Conservation (phyloP, 805 yeast species). For the Candida berthetii region DNA sequence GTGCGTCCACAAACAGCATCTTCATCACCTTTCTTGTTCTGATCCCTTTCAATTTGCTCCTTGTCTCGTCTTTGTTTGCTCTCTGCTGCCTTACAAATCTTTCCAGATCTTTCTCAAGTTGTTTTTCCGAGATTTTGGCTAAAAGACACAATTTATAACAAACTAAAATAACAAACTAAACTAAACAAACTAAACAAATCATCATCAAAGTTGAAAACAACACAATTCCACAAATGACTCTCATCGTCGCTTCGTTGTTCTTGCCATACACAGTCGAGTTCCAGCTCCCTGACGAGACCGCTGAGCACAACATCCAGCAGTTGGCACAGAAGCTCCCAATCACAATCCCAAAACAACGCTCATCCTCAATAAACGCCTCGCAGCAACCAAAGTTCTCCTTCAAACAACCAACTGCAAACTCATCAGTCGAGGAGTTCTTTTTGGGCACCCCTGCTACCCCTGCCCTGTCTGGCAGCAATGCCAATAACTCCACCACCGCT, state of each 20-base stretch:
- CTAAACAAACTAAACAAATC: no score
- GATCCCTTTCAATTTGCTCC: neutral
- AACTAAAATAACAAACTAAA: no score
- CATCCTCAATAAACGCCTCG: conserved; percentile 7
- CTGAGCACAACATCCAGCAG: conserved; percentile 23
- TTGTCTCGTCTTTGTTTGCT: no score
- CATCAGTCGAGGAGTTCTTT: conserved; percentile 21
- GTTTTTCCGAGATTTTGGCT: no score
- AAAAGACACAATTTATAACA: no score
- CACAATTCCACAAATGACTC: conserved; percentile 39
- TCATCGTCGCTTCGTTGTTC: conserved; percentile 67
- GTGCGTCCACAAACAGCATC: conserved; percentile 24
- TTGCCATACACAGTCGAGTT: conserved; percentile 72
- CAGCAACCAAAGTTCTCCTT: conserved; percentile 2
- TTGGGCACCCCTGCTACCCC: neutral
- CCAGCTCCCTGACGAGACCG: conserved; percentile 23
- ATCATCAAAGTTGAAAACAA: no score
- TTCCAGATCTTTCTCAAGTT: no score
- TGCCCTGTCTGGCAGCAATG: no score
- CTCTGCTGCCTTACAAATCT: no score
- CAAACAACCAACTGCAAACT: conserved; percentile 7
- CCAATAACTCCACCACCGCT: neutral
- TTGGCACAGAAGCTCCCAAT: conserved; percentile 18
- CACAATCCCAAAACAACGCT: conserved; percentile 8
- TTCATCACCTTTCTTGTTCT: no score